Evolutionary conservation across 164 flowering plant species (phyloP).

Genomic region (Magnolia sinica): DNA sequence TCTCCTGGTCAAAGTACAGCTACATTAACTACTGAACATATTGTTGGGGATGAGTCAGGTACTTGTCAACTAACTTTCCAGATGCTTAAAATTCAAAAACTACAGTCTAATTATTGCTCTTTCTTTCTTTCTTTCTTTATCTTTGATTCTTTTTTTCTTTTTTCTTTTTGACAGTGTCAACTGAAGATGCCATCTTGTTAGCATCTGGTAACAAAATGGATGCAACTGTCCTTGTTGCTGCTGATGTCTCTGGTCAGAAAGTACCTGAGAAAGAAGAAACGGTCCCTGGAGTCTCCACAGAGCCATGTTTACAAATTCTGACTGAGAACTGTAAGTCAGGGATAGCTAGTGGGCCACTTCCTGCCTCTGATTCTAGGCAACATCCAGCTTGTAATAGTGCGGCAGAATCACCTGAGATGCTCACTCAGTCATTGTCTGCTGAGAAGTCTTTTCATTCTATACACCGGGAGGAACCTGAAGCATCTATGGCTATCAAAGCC

Average conservation of each 20-base stretch:
- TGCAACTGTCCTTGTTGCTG: conserved; percentile 4
- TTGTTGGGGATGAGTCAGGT: conserved; percentile 27
- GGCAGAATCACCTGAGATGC: conserved; percentile 4
- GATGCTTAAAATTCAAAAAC: not conserved
- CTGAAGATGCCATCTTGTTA: not conserved
- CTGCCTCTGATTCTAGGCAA: conserved; percentile 9
- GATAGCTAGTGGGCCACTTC: not conserved
- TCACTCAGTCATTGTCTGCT: conserved; percentile 8
- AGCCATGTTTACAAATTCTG: not conserved
- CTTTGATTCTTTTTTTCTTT: not conserved
- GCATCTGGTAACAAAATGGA: not conserved
- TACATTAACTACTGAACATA: not conserved
- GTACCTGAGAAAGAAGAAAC: conserved; percentile 21
- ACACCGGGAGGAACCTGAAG: conserved; percentile 19
- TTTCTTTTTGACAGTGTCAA: not conserved
- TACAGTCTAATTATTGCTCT: not conserved
- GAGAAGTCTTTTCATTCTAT: conserved; percentile 7
- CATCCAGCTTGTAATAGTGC: conserved; percentile 5
- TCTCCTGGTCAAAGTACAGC: conserved; percentile 9
- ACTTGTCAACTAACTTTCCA: not conserved
- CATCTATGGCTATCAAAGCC: conserved; percentile 8
- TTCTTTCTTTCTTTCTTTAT: not conserved
- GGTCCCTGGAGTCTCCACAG: conserved; percentile 1
- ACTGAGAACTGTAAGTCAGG: not conserved
- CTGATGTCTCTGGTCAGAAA: conserved; percentile 18